Conservation (phyloP, 768 basidiomycete species). For the Porpolomopsis calyptriformis region DNA sequence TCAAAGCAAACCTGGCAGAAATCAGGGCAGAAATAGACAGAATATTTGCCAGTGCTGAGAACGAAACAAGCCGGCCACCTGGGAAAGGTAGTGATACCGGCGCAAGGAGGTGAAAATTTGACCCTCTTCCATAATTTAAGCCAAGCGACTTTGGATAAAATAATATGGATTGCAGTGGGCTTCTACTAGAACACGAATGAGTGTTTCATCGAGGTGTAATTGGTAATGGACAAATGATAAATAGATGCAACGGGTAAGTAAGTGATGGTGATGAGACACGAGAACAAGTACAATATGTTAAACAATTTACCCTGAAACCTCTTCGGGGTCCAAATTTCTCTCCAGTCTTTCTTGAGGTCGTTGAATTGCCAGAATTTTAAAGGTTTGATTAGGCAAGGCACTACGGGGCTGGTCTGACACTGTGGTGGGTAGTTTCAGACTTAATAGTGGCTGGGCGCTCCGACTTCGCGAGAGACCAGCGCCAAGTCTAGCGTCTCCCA, state of each 20-base stretch:
- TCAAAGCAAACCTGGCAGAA: slow-evolving; percentile 72
- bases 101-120: neutral
- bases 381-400: slow-evolving; percentile 41
- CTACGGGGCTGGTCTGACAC: slow-evolving; percentile 39
- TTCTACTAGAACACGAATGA: neutral
- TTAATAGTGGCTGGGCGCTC: slow-evolving; percentile 39
- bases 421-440: slow-evolving; percentile 27
- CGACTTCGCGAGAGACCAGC: slow-evolving; percentile 50
- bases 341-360: slow-evolving; percentile 10
- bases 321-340: neutral
- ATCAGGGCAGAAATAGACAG: slow-evolving; percentile 76
- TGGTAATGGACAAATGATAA: neutral
- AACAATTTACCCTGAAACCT: no score
- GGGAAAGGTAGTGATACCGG: neutral
- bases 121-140: neutral
- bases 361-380: slow-evolving; percentile 29
- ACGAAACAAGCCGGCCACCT: neutral
- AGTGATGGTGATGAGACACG: neutral
- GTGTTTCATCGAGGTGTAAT: neutral
- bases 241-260: neutral
- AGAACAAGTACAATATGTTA: neutral
- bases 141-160: neutral
- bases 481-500: slow-evolving; percentile 41
- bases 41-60: slow-evolving; percentile 30
- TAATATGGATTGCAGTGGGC: no score